phyloP scores from a whole-genome alignment of 768 basidiomycete species.

The Tricholomella constricta region DNA sequence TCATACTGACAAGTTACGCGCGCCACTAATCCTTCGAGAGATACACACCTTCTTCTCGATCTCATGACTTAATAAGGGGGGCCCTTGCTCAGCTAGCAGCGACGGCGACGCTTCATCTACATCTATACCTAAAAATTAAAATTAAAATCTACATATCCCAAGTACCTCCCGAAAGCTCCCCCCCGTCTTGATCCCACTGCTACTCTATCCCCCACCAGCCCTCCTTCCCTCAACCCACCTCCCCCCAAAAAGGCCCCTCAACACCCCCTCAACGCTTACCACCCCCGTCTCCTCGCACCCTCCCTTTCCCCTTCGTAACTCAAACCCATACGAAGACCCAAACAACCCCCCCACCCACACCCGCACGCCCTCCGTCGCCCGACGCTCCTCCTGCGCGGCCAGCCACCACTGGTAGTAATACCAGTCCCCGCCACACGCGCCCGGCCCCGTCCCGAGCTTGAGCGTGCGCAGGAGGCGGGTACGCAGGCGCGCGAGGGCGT shows the following conservation, averaged over 20 bases:
- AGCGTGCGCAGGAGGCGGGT: constrained; percentile 5
- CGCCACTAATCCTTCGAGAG: no score
- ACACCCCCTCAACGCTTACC: constrained; percentile 10
- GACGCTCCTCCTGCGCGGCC: constrained; percentile 25
- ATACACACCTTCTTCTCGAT: no score
- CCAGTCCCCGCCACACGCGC: constrained; percentile 43
- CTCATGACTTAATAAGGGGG: no score
- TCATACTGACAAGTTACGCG: no score
- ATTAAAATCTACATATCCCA: no score
- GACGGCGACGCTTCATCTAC: no score
- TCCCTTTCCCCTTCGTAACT: not conserved
- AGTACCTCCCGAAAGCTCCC: no score
- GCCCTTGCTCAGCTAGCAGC: no score
- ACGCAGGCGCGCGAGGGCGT: no score
- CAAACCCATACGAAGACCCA: not conserved
- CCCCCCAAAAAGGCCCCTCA: constrained; percentile 17
- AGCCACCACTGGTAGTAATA: constrained; percentile 56
- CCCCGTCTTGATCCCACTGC: no score
- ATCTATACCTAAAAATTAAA: no score
- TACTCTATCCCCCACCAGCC: not conserved
- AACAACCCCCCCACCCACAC: constrained; percentile 6
- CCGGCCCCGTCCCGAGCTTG: not conserved
- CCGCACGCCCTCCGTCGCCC: constrained; percentile 19
- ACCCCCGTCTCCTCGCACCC: constrained; percentile 10
- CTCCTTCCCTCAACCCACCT: constrained; percentile 15